These are phyloP conservation scores for Rhizodiscina lignyota DNA, from an alignment of 495 filamentous ascomycete genomes.

Conservation along the genomic window DNA sequence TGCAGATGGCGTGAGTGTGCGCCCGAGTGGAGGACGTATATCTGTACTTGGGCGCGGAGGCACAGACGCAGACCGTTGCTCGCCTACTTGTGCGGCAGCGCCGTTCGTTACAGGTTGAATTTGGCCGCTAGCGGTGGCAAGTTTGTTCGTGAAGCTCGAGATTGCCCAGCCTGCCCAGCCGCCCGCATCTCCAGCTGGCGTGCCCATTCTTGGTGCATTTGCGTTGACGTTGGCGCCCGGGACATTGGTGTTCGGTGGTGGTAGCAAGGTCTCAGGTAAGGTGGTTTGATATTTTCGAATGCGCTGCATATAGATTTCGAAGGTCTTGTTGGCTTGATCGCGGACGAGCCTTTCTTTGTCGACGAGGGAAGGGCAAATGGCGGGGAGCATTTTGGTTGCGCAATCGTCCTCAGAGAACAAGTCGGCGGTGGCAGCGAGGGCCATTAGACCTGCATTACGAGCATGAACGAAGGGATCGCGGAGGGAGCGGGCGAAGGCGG, in stretches of 20 bases:
- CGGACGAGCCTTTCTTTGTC: conserved; percentile 83
- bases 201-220: conserved; percentile 50
- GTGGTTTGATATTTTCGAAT: conserved; percentile 57
- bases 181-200: conserved; percentile 38
- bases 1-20: conserved; percentile 2
- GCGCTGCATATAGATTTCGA: conserved; percentile 77
- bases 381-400: conserved; percentile 64
- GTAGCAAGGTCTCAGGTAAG: conserved; percentile 68
- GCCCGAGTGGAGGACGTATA: conserved; percentile 25
- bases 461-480: conserved; percentile 91
- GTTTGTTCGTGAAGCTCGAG: conserved; percentile 93
- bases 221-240: conserved; percentile 21
- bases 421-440: conserved; percentile 68
- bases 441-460: conserved; percentile 72
- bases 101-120: conserved; percentile 42
- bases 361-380: conserved; percentile 61
- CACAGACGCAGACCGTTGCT: conserved; percentile 13
- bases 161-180: conserved; percentile 93
- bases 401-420: conserved; percentile 84
- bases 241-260: conserved; percentile 25
- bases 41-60: conserved; percentile 5
- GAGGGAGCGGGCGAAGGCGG: conserved; percentile 76
- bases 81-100: conserved; percentile 11
- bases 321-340: conserved; percentile 77
- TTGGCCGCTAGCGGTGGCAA: conserved; percentile 66